Base-by-base conservation (phyloP, 2,329 filamentous ascomycete genomes). In the Penicillium sp. region DNA sequence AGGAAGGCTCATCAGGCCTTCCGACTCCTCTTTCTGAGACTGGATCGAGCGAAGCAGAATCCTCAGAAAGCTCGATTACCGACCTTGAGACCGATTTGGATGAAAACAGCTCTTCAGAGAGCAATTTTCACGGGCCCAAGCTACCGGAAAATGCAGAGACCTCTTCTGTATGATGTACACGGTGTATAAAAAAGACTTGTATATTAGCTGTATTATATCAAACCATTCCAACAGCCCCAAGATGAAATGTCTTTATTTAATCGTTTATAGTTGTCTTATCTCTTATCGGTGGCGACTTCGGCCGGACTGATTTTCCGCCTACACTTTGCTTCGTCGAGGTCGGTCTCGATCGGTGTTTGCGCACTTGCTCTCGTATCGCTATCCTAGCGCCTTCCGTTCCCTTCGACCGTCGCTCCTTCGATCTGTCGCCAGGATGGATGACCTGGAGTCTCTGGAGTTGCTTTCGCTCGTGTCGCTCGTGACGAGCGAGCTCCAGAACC, bases 401-500 rank as follows among this genome's bases (percentile, higher is more conserved):
- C 41, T 45, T 44, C 24, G 8, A n/a, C 34, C 29, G 31, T 50
- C 42, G 31, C 42, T 47, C 50, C 29, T 43, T 42, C 41, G 21
- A 36, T 21, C 42, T 39, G 41, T 31, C 48, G 38, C 50, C 60
- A 64, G 44, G 60, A 95, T 96, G 90, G 91, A 95, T 70, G 93
- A 96, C 68, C 82, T 99, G 62, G 84, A 89, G 72, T 89, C 90
- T 64, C 85, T 99, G 69, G 94, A 99, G 80, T 81, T 95, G 56
- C 82, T 99, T 49, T 96, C 92, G 65, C 86, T 99, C 67, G 91
- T 97, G 51, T 94, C 90, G 46, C 96, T 93, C 73, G 90, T 99
- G 64, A 91, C 91, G 13, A 93, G 89, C 16, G 94, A 99, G 74
- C 81, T 99, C 48, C 88, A 95, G 65, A 99, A 99, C 68, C 90